These are phyloP conservation scores for Piedraia hortae DNA, from an alignment of 2,329 filamentous ascomycete species.

Conservation along the genomic window DNA sequence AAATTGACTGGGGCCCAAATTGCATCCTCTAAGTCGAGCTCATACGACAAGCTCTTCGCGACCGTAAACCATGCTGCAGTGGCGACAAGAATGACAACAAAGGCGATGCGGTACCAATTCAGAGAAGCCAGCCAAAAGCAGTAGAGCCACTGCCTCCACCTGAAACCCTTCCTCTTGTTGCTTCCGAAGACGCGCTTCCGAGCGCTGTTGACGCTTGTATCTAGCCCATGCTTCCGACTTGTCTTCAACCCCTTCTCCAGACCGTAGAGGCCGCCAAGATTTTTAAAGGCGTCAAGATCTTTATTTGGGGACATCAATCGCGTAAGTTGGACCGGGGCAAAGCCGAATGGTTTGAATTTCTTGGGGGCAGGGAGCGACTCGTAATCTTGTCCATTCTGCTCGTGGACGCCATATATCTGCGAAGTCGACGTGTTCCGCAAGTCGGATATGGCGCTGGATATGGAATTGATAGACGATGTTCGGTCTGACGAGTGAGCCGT, in stretches of 20 bases:
- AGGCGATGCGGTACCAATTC: no score
- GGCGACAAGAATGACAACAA: conserved; percentile 44
- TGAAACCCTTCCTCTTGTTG: conserved; percentile 41
- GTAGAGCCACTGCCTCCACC: conserved; percentile 39
- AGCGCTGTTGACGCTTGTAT: conserved; percentile 23
- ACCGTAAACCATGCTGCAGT: conserved; percentile 44
- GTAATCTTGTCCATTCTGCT: no score
- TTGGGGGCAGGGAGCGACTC: no score
- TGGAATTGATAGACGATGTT: no score
- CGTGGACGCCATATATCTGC: no score
- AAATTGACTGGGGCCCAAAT: conserved; percentile 66
- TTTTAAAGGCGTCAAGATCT: conserved; percentile 44
- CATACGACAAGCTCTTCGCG: conserved; percentile 44
- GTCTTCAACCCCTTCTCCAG: conserved; percentile 47
- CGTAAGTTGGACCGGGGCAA: conserved; percentile 51
- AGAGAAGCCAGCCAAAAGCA: conserved; percentile 59
- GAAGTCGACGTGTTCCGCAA: no score
- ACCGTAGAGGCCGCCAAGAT: conserved; percentile 43
- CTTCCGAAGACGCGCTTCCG: conserved; percentile 42
- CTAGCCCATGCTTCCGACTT: conserved; percentile 32
- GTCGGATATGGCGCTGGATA: no score
- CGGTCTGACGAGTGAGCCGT: no score
- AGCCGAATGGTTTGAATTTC: conserved; percentile 61
- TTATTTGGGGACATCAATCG: conserved; percentile 66
- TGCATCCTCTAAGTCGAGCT: conserved; percentile 27